Conservation (phyloP, 148 eudicot species). For the Chenopodium suecicum region DNA sequence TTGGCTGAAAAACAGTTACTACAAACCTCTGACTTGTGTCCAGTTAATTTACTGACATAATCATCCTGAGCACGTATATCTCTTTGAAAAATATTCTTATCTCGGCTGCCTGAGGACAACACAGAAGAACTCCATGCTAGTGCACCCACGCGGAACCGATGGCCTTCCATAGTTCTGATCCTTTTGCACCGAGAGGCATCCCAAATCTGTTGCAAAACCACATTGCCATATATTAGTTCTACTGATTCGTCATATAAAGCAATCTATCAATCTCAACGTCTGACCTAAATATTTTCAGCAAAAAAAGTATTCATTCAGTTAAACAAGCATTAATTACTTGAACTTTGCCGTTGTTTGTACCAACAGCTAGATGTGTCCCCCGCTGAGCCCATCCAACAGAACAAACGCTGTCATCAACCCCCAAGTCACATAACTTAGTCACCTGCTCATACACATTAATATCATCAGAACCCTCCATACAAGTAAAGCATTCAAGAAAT, state of each 20-base stretch:
- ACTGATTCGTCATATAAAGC: neutral
- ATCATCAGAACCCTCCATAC: neutral
- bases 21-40: constrained; percentile 90
- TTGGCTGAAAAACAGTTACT: neutral
- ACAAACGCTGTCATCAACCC: constrained; percentile 79
- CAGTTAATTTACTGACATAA: constrained; percentile 70
- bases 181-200: constrained; percentile 82
- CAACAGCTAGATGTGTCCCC: constrained; percentile 82
- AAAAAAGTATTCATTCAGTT: neutral
- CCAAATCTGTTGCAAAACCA: constrained; percentile 57
- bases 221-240: constrained; percentile 4
- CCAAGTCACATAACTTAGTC: constrained; percentile 84
- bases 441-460: constrained; percentile 42
- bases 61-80: constrained; percentile 80
- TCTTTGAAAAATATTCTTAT: constrained; percentile 78
- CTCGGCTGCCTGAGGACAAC: constrained; percentile 83
- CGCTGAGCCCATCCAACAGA: constrained; percentile 95
- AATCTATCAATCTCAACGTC: neutral
- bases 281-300: neutral
- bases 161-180: constrained; percentile 84
- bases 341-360: constrained; percentile 71
- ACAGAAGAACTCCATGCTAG: constrained; percentile 85
- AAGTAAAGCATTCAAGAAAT: neutral
- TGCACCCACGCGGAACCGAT: constrained; percentile 77
- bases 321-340: constrained; percentile 43